Base-by-base conservation (phyloP, 2,329 filamentous ascomycete genomes). In the Leptographium wingfieldii region DNA sequence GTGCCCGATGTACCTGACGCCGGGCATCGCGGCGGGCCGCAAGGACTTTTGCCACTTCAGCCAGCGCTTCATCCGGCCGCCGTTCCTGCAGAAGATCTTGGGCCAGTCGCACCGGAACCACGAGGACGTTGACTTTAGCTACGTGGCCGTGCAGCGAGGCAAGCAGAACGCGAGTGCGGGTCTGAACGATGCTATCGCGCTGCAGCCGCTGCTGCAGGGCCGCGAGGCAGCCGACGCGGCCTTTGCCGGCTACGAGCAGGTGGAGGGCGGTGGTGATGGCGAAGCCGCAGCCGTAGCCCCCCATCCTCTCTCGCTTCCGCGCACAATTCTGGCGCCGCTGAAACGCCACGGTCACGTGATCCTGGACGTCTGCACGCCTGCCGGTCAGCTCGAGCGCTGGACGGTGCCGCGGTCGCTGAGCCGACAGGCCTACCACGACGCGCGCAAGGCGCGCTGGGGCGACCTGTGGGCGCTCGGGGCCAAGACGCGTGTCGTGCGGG, bases 381-480 rank as follows among this genome's bases (percentile, higher is more conserved):
- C 83, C 0, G 94, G 89, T 38, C 84, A 81, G 51, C 84, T 96
- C 40, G 92, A 99, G 76, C 88, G 94, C 59, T 99, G 94, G 94
- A 94, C 87, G 0, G 86, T 99, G 0, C 89, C 92, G 1, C 85
- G 85, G 66, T 90, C 85, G 62, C 94, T 86, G 73, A 86, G 86
- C 70, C 85, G 82, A 66, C 84, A 87, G 67, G 91, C 91, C 0
- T 97, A 92, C 74, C 90, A 88, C 67, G 94, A 97, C 69, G 94
- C 94, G 43, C 84, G 94, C 63, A 99, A 99, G 74, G 82, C 87
- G 0, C 76, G 76, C 58, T 97, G 92, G 94, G 94, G 94, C 48
- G 94, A 97, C 70, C 77, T 97, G 11, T 99, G 94, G 94, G 91
- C 92, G 0, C 77, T 97, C 0, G 94, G 94, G 0, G 92, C 92